phyloP scores from a whole-genome alignment of 2,329 filamentous ascomycete species.

The Pestalotiopsis sp. region DNA sequence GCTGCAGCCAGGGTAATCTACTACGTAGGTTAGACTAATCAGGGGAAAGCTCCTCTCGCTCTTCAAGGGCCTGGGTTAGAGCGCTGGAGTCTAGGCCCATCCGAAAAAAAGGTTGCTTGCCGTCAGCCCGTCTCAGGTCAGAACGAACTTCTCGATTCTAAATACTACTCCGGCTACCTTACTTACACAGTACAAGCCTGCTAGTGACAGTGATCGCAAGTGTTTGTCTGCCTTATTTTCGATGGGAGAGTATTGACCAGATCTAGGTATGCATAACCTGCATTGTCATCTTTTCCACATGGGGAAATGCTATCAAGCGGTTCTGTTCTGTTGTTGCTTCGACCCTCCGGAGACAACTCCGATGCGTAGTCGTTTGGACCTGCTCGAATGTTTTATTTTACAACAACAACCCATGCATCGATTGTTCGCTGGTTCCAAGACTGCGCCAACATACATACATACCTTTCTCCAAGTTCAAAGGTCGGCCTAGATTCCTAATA shows the following conservation, averaged over 20 bases:
- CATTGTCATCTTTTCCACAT: background rate
- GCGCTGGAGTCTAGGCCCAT: background rate
- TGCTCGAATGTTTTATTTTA: too few species aligned
- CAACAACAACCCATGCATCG: too few species aligned
- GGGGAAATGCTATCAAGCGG: background rate
- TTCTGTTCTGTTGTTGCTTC: too few species aligned
- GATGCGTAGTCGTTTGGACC: too few species aligned
- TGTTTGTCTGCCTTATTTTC: too few species aligned
- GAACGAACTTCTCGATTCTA: background rate
- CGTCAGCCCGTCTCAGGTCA: background rate
- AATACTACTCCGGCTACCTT: too few species aligned
- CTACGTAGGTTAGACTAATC: too few species aligned
- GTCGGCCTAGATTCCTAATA: background rate
- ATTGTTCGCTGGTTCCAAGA: background rate
- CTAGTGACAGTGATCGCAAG: too few species aligned
- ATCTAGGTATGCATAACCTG: background rate
- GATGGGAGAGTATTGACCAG: background rate
- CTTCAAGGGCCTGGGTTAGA: too few species aligned
- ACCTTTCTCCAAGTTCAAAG: background rate
- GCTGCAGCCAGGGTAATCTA: background rate
- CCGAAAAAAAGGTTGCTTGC: background rate
- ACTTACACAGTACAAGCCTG: too few species aligned
- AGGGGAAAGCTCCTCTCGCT: too few species aligned
- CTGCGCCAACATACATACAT: background rate
- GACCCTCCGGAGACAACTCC: background rate